These are phyloP conservation scores for Kwoniella pini DNA, from an alignment of 768 basidiomycete species.

Conservation along the genomic window DNA sequence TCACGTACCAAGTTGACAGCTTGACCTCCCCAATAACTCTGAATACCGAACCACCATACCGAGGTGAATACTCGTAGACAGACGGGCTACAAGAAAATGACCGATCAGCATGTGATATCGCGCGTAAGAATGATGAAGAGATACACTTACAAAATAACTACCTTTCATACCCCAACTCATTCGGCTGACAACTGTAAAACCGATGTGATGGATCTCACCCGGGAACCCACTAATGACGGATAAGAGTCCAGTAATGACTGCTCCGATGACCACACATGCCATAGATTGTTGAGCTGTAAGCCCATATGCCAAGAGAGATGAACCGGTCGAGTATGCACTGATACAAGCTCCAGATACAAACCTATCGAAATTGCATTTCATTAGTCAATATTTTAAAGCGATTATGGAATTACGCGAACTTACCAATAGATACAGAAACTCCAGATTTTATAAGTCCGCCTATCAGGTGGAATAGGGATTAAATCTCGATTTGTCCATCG, in stretches of 20 bases:
- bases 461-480: constrained; percentile 37
- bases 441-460: constrained; percentile 34
- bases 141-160: constrained; percentile 15
- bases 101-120: neutral
- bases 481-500: constrained; percentile 38
- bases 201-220: constrained; percentile 33
- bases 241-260: constrained; percentile 29
- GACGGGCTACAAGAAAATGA: neutral
- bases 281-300: constrained; percentile 30
- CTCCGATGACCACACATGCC: constrained; percentile 26
- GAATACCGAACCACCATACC: constrained; percentile 32
- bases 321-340: constrained; percentile 29
- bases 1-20: constrained; percentile 24
- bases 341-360: constrained; percentile 22
- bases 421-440: constrained; percentile 19
- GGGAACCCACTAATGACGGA: constrained; percentile 25
- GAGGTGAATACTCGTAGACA: constrained; percentile 29
- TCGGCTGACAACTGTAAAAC: constrained; percentile 30
- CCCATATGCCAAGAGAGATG: constrained; percentile 30
- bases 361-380: no score
- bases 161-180: constrained; percentile 35
- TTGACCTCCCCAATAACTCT: constrained; percentile 39
- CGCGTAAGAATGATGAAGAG: neutral
- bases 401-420: neutral
- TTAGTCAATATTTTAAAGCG: no score